Evolutionary conservation across 306 rosid genomes (phyloP).

Genomic region (Leucaena leucocephala): DNA sequence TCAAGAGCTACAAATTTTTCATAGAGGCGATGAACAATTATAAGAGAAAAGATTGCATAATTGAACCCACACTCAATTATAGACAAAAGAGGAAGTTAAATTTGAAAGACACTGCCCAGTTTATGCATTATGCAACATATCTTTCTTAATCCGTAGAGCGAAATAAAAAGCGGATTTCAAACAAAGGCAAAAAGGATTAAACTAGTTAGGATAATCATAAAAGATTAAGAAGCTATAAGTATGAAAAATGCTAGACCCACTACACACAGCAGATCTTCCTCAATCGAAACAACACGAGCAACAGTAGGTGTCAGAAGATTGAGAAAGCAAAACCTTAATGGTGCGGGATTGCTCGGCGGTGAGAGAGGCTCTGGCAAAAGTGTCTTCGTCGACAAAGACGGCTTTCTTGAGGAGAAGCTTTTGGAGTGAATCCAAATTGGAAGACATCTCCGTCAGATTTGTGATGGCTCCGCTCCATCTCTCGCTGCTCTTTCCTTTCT

Average conservation of each 20-base stretch:
- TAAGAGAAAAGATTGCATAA: not conserved
- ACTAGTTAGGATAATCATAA: not conserved
- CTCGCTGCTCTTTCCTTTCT: conserved; percentile 65
- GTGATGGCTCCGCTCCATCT: conserved; percentile 90
- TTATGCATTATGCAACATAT: not conserved
- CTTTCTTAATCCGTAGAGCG: not conserved
- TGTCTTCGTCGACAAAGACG: conserved; percentile 82
- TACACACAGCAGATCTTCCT: not conserved
- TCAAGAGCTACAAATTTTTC: not conserved
- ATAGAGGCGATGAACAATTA: not conserved
- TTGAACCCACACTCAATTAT: not conserved
- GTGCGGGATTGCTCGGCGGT: conserved; percentile 88
- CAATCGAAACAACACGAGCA: not conserved
- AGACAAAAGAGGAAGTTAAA: not conserved
- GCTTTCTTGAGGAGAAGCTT: conserved; percentile 85
- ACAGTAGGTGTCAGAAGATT: not conserved
- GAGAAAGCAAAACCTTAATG: conserved; percentile 55
- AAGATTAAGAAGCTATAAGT: not conserved
- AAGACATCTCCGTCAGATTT: conserved; percentile 85
- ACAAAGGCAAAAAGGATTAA: not conserved
- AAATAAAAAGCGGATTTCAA: not conserved
- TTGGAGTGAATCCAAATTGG: conserved; percentile 80
- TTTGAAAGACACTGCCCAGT: not conserved
- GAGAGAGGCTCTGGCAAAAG: conserved; percentile 87
- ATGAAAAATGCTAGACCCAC: not conserved